Evolutionary conservation across 2,329 filamentous ascomycete species (phyloP).

Genomic region (Zasmidium cellare): DNA sequence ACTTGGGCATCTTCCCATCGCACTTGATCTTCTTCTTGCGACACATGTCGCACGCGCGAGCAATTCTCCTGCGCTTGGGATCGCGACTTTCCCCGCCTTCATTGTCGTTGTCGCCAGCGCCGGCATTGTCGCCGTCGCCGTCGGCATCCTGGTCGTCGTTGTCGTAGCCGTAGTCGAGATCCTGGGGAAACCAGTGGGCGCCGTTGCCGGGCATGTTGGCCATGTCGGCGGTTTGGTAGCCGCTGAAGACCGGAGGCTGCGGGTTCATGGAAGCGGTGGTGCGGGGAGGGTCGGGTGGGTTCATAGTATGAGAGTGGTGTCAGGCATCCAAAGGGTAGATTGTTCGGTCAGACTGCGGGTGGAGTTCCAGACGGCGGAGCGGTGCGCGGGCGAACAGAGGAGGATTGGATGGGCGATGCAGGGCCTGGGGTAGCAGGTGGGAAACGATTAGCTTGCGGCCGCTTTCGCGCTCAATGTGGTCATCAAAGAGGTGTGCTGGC

Average conservation of each 20-base stretch:
- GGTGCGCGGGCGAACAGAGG: neutral
- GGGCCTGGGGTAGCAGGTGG: neutral
- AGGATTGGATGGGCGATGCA: neutral
- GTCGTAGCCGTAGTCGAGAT: constrained; percentile 23
- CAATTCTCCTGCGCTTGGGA: constrained; percentile 84
- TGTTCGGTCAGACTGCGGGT: neutral
- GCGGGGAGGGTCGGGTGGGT: neutral
- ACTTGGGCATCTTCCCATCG: constrained; percentile 91
- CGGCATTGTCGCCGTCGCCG: constrained; percentile 27
- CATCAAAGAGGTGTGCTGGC: neutral
- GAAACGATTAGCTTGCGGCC: neutral
- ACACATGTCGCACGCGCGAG: constrained; percentile 93
- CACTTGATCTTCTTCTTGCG: constrained; percentile 97
- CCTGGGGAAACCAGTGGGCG: constrained; percentile 20
- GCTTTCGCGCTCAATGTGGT: neutral
- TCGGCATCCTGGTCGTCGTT: constrained; percentile 16
- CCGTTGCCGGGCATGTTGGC: constrained; percentile 12
- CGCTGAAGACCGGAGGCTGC: neutral
- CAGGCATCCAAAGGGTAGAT: neutral
- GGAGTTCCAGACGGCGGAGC: neutral
- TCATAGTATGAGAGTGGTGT: constrained; percentile 5
- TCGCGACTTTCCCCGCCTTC: constrained; percentile 51
- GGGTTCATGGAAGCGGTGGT: constrained; percentile 1
- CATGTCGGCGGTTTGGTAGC: constrained; percentile 8
- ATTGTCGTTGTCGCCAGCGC: constrained; percentile 24